Evolutionary conservation across 768 basidiomycete species (phyloP).

Genomic region (Fibroporia radiculosa): DNA sequence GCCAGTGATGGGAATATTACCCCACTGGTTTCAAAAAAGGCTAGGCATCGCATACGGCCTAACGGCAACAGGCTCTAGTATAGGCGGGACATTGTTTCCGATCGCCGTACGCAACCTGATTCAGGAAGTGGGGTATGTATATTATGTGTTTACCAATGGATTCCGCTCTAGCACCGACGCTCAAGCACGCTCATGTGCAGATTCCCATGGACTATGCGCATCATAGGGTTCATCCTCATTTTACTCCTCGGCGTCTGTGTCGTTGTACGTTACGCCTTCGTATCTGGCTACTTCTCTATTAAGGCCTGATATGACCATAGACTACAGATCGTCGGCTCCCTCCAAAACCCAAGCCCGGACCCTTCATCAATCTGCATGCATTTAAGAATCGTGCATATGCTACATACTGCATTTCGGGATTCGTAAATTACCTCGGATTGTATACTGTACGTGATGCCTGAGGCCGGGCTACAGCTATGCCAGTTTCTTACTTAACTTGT

Average conservation of each 20-base stretch:
- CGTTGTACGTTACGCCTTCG: slow-evolving; percentile 10
- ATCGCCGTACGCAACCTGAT: slow-evolving; percentile 52
- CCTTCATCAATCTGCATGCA: slow-evolving; percentile 52
- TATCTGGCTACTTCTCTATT: slow-evolving; percentile 2
- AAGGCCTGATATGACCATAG: slow-evolving; percentile 17
- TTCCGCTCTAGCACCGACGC: neutral
- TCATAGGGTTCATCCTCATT: slow-evolving; percentile 57
- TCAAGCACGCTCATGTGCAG: slow-evolving; percentile 27
- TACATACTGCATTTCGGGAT: slow-evolving; percentile 49
- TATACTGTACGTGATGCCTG: slow-evolving; percentile 37
- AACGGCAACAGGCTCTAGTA: slow-evolving; percentile 54
- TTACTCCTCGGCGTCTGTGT: slow-evolving; percentile 27
- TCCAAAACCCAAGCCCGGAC: slow-evolving; percentile 43
- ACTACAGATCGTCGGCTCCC: slow-evolving; percentile 39
- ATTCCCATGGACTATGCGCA: slow-evolving; percentile 74
- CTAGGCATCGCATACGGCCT: slow-evolving; percentile 54
- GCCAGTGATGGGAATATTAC: slow-evolving; percentile 48
- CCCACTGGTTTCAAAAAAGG: slow-evolving; percentile 67
- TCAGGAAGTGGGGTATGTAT: slow-evolving; percentile 44
- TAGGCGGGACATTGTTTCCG: slow-evolving; percentile 66
- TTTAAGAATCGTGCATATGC: slow-evolving; percentile 47
- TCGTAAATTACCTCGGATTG: slow-evolving; percentile 56
- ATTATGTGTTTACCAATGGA: neutral
- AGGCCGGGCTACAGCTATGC: neutral
- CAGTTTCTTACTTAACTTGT: neutral